Evolutionary conservation across 306 rosid genomes (phyloP), one percentile per base, ranked within the genome.

Genomic region (Cucurbita argyrosperma): DNA sequence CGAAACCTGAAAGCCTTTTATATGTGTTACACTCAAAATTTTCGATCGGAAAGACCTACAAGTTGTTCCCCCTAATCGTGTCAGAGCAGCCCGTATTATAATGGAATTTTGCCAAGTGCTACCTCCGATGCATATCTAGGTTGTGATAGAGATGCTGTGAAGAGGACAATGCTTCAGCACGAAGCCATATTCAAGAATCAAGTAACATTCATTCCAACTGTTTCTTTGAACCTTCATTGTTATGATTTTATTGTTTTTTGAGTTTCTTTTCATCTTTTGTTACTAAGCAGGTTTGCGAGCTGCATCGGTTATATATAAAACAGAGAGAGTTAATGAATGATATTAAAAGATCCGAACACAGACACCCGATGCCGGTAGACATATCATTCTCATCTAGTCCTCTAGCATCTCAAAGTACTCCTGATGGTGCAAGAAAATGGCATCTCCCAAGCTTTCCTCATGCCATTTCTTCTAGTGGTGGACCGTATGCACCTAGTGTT

Each of bases 311-410:
- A 68, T 94, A 94, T 84, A 81, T 85, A 89, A 94, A 72, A 79
- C 99, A 94, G 54, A 89, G 80, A 80, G 96, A 91, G 83, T 82
- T 91, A 88, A 94, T 94, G 99, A 90, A 80, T 56, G 97, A 89
- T 53, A 73, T 76, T 42, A 84, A 80, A 80, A 84, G 84, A 86
- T 89, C 82, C 63, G 92, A 91, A 70, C 81, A 79, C n/a, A 68
- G 82, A 83, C 85, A 78, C 78, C 85, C 74, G 58, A 83, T 85
- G 39, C 86, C 86, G 15, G 72, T 79, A 35, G 97, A 87, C 56
- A 72, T 91, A 65, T 88, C 97, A 26, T 83, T 84, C 77, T 81
- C 88, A 62, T 70, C 90, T 54, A 83, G 82, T 76, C 90, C 86
- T 77, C 61, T 87, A 79, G 79, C 86, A 78, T 90, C 97, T 80